Evolutionary conservation across 495 filamentous ascomycete genomes (phyloP), one percentile per base, ranked within the genome.

Genomic region (Aspergillus kassunensis): DNA sequence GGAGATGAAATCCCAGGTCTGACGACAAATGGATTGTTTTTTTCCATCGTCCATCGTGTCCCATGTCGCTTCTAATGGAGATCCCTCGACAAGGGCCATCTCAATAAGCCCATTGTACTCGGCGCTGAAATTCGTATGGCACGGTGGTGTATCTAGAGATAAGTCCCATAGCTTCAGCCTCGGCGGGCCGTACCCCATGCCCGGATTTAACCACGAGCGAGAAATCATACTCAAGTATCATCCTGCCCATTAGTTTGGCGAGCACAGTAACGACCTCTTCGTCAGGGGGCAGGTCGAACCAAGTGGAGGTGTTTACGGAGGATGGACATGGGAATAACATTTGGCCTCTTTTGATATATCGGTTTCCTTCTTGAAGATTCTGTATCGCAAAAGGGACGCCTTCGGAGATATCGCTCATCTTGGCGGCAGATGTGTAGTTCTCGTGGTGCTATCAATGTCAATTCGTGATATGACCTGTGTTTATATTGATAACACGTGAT

Each of bases 131-230:
- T 27, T 27, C 24, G 4, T 27, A 9, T 27, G 24, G 24, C 4
- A 27, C 24, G 9, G 24, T 4, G 24, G 24, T 27, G 9, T 27
- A 48, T 9, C 54, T 53, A 31, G 34, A 61, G 15, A 65, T 54
- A 44, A 70, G 62, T 36, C 35, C 56, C 65, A 67, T 67, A 21
- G 63, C 57, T 59, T 64, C 63, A 21, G 59, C 65, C 51, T 70
- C 67, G 25, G 63, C 27, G 41, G 58, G 30, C 34, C 33, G 50
- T 24, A 66, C 58, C 10, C 45, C 55, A 42, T 37, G 25, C 27
- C 61, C 61, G 10, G 55, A 57, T 39, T 67, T 65, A 13, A 35
- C 52, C 34, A 64, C 50, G 30, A 35, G 55, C 34, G 63, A 64
- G 19, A 46, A 47, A 54, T 61, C 63, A 53, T 53, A 43, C 24